Conservation (phyloP, 1,139 yeast species). For the Hemisphaericaspora xylanilytica region DNA sequence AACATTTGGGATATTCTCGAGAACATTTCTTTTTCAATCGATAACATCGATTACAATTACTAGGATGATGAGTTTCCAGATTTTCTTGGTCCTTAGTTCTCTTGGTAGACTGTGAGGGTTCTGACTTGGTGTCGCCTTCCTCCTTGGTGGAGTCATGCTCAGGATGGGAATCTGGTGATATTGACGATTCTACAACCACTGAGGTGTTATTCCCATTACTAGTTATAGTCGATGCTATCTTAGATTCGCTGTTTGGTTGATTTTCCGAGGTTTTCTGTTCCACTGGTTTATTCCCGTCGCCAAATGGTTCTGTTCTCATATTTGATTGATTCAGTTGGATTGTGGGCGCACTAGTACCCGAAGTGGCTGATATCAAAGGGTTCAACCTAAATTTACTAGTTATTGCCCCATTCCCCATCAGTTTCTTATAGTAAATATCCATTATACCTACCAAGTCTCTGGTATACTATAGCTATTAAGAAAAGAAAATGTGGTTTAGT, state of each 20-base stretch:
- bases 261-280: neutral
- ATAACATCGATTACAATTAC: constrained; percentile 44
- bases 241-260: neutral
- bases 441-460: constrained; percentile 19
- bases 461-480: too few species aligned
- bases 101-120: too few species aligned
- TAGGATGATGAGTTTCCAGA: constrained; percentile 28
- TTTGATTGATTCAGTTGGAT: constrained; percentile 24
- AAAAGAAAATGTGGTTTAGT: too few species aligned
- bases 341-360: constrained; percentile 8
- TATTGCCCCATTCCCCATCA: constrained; percentile 40
- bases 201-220: neutral
- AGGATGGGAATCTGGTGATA: too few species aligned
- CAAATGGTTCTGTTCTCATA: constrained; percentile 14
- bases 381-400: constrained; percentile 35
- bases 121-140: too few species aligned
- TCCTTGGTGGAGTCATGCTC: too few species aligned
- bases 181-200: neutral
- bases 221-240: too few species aligned
- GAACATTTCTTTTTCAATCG: constrained; percentile 44
- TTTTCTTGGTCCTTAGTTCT: too few species aligned
- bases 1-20: constrained; percentile 37
- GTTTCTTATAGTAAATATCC: constrained; percentile 38
- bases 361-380: neutral
- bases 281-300: neutral